Base-by-base conservation (phyloP, 2,329 filamentous ascomycete genomes). In the Zasmidium angulare region DNA sequence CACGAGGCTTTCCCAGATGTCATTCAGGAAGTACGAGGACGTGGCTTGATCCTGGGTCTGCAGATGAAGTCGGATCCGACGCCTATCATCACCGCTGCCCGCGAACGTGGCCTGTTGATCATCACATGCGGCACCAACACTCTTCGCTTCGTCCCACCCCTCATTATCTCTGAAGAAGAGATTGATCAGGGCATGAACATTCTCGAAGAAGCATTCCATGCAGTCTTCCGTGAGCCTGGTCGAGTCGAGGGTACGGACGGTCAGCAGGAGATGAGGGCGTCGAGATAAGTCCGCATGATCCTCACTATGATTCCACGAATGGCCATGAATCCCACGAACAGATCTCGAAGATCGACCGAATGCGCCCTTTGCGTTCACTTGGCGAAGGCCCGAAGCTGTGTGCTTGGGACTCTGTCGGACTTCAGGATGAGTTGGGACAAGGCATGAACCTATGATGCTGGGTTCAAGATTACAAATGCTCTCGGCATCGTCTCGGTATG, bases 121-220 rank as follows among this genome's bases (percentile, higher is more conserved):
- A 97, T 99, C 71, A 97, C 92, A 1, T 93, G 91, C 24, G 95
- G 95, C 1, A 92, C 87, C 26, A 96, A 98, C 72, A 97, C 93
- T 9, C 77, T 99, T 67, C 83, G 95, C 50, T 96, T 99, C 69
- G 92, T 98, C 58, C 95, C 95, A 29, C 89, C 91, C 61, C 78
- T 99, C 71, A 86, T 87, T 4, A 89, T 99, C 59, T 89, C 85
- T 0, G 86, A 91, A 67, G 84, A 84, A 23, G 90, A 97, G 82
- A 95, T 98, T 65, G 81, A 87, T 66, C 81, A 89, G 64, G 92
- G 91, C 0, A 78, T 97, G 74, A 78, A 79, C 46, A 92, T 96
- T 55, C 73, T 98, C 61, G 89, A 88, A 66, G 83, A 90, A 67
- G 83, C 86, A 3, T 83, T 89, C 77, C 76, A 78, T 40, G 82